Percentiles rank a stretch among this genome's conserved stretches.
These are phyloP conservation scores for Aureobasidium mangrovei DNA, from an alignment of 2,329 filamentous ascomycete genomes.

Conservation along the genomic window DNA sequence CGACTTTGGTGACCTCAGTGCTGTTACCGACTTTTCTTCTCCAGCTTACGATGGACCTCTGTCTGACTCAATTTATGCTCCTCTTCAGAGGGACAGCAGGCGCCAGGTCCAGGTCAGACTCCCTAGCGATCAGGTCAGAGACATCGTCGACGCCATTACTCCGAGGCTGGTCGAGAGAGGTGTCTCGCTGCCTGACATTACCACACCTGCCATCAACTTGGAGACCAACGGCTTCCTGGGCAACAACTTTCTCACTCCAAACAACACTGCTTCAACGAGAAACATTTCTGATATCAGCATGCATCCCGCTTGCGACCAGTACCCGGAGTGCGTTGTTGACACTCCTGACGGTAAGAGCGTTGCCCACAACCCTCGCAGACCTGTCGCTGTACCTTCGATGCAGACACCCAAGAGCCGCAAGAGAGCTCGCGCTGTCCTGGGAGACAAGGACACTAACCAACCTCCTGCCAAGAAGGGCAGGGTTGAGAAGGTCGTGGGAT, in stretches of 20 bases:
- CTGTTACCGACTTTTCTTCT: conserved; percentile 16
- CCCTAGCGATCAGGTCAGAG: conserved; percentile 24
- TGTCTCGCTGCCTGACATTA: neutral
- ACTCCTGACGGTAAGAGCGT: conserved; percentile 15
- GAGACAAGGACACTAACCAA: neutral
- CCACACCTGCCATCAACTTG: neutral
- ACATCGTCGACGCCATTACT: conserved; percentile 21
- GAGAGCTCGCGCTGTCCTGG: neutral
- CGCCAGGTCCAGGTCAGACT: conserved; percentile 14
- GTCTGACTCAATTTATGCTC: neutral
- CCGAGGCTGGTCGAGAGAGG: neutral
- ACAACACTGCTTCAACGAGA: neutral
- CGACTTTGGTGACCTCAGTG: conserved; percentile 16
- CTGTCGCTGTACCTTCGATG: neutral
- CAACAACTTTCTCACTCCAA: no score
- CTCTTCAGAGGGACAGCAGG: neutral
- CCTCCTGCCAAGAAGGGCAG: neutral
- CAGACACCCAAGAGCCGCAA: neutral
- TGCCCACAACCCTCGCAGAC: conserved; percentile 1
- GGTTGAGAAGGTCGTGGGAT: no score
- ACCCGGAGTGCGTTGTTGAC: conserved; percentile 24
- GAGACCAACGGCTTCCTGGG: neutral
- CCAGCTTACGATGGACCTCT: conserved; percentile 8
- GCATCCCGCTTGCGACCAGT: conserved; percentile 25
- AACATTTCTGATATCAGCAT: conserved; percentile 27